phyloP scores from a whole-genome alignment of 257 asterid genomes.

The Ocimum tenuiflorum region DNA sequence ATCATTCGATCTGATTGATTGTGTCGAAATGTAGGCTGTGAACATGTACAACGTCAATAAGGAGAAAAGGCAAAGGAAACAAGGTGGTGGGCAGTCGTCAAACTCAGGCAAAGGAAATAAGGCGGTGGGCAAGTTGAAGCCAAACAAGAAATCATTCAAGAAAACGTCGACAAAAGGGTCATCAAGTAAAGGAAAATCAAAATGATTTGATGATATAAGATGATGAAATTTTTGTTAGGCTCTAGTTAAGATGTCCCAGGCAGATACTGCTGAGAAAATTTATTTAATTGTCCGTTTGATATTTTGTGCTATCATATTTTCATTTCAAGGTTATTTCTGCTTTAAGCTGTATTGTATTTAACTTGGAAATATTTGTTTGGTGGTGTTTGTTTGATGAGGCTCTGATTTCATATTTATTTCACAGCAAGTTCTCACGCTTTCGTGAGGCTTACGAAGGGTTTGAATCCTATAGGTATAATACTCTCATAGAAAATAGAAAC shows the following conservation, averaged over 20 bases:
- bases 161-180: slow-evolving; percentile 37
- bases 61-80: slow-evolving; percentile 56
- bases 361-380: too few relatives aligned
- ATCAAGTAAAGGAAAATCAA: slow-evolving; percentile 59
- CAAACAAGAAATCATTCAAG: slow-evolving; percentile 62
- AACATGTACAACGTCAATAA: slow-evolving; percentile 82
- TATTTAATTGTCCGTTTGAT: too few relatives aligned
- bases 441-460: too few relatives aligned
- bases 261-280: not conserved
- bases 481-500: too few relatives aligned
- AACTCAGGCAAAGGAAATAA: slow-evolving; percentile 31
- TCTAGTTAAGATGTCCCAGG: not conserved
- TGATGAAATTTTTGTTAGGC: not conserved
- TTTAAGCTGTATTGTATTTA: too few relatives aligned
- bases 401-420: too few relatives aligned
- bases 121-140: slow-evolving; percentile 44
- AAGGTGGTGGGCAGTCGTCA: slow-evolving; percentile 33
- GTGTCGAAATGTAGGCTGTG: slow-evolving; percentile 56
- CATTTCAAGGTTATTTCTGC: too few relatives aligned
- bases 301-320: too few relatives aligned
- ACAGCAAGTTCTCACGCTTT: too few relatives aligned
- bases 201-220: slow-evolving; percentile 23
- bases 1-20: not conserved
- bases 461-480: too few relatives aligned
- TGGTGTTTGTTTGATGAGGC: too few relatives aligned